phyloP scores from a whole-genome alignment of 768 basidiomycete genomes.

The Podaxis rugospora region DNA sequence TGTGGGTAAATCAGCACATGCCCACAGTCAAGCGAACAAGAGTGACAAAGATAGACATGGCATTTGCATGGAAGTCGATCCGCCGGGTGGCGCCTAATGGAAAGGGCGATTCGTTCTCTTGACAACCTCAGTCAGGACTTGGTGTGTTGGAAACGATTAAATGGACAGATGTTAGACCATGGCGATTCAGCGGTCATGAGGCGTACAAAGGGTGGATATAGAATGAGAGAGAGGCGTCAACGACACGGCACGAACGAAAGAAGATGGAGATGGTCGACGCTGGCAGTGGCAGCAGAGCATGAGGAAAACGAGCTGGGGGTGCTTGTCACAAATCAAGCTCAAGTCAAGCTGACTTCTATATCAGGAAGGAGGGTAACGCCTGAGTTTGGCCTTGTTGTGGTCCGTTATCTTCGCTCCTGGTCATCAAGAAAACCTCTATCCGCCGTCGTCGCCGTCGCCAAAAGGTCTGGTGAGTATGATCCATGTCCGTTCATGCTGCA shows the following conservation, averaged over 20 bases:
- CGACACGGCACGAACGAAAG: neutral
- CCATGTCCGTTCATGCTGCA: conserved; percentile 26
- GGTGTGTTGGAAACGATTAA: neutral
- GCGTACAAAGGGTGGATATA: neutral
- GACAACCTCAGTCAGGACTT: neutral
- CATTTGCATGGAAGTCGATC: neutral
- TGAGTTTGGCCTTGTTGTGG: conserved; percentile 31
- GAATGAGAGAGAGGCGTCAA: neutral
- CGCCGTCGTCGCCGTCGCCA: conserved; percentile 50
- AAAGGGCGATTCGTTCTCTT: neutral
- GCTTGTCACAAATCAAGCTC: neutral
- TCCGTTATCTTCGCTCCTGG: conserved; percentile 20
- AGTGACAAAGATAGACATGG: neutral
- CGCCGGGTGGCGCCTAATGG: neutral
- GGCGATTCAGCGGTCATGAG: neutral
- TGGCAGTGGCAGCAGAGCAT: neutral
- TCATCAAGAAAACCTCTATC: conserved; percentile 30
- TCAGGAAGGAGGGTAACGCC: neutral
- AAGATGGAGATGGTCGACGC: neutral
- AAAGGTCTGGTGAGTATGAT: conserved; percentile 63
- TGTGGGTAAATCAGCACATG: neutral
- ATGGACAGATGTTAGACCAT: neutral
- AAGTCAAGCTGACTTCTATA: conserved; percentile 3
- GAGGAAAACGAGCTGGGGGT: neutral
- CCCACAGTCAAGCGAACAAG: neutral